Evolutionary conservation across 225 moss, liverwort and hornwort species (phyloP), one percentile per base, ranked within the genome.

Genomic region (Pseudoscleropodium purum): DNA sequence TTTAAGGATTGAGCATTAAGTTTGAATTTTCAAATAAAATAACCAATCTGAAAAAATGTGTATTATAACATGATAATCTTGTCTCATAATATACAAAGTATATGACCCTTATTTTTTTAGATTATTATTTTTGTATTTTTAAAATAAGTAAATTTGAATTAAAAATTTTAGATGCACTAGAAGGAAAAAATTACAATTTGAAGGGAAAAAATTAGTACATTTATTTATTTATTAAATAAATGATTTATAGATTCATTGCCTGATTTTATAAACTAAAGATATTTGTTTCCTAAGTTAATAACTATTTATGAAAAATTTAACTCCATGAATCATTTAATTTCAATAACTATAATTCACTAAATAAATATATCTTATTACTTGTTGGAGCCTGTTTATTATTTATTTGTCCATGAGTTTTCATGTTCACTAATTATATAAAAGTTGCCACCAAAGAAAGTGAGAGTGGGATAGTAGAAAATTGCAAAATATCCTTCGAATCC

Each of bases 1-100:
- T 76, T 20, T 13, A 34, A 0, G 0, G 4, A 2, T 52, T 9
- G 9, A n/a, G n/a, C n/a, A 51, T 0, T n/a, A 29, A 60, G 5
- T 81, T 81, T 47, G 4, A 29, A 26, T 9, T 36, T 86, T 36
- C 2, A 26, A 20, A 27, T 51, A 21, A 20, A n/a, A 18, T 43
- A 43, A 34, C 1, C 11, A 37, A 61, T 31, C 43, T 81, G 6
- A 11, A 43, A 30, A 85, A 34, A 11, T 4, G 0, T 34, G 0
- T 47, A 34, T 43, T 79, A 6, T 13, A 54, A 33, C 18, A 9
- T 23, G 33, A 31, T 13, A 67, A 51, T 9, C 4, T 39, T 39
- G 3, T 41, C 2, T 87, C 14, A 68, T 27, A 2, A 27, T 26
- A 19, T 0, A 64, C 8, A 54, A 66, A 66, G 0, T 15, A 5